Percentiles rank a stretch among this genome's conserved stretches.
These are phyloP conservation scores for Ganoderma multipileum DNA, from an alignment of 1,284 basidiomycete species.

Conservation along the genomic window DNA sequence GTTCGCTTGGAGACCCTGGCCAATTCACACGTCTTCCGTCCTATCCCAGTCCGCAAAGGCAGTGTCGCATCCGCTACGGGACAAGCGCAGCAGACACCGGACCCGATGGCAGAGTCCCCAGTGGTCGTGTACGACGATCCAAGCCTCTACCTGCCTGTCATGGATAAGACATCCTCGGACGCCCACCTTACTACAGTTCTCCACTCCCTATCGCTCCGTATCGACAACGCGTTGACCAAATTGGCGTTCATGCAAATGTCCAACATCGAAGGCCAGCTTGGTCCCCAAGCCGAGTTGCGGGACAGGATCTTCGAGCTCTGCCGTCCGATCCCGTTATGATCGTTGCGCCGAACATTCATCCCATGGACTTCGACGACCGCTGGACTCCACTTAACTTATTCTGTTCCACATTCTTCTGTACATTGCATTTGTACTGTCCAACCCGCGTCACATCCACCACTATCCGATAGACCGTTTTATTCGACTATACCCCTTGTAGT, in stretches of 20 bases:
- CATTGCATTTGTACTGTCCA: slow-evolving; percentile 23
- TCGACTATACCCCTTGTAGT: slow-evolving; percentile 32
- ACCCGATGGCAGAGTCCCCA: slow-evolving; percentile 41
- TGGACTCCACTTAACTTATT: slow-evolving; percentile 30
- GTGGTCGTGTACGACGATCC: slow-evolving; percentile 65
- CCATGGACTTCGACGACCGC: neutral
- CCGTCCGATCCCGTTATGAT: slow-evolving; percentile 15
- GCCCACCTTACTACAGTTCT: slow-evolving; percentile 78
- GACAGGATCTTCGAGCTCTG: slow-evolving; percentile 12
- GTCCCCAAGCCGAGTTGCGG: slow-evolving; percentile 11
- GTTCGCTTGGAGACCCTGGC: slow-evolving; percentile 87
- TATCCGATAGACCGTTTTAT: slow-evolving; percentile 20
- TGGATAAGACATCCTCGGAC: slow-evolving; percentile 80
- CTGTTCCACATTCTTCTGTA: slow-evolving; percentile 11
- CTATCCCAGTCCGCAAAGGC: slow-evolving; percentile 54
- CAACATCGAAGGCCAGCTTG: slow-evolving; percentile 19
- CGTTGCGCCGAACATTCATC: neutral
- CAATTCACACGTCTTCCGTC: slow-evolving; percentile 66
- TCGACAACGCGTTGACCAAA: slow-evolving; percentile 81
- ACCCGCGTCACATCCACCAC: slow-evolving; percentile 6
- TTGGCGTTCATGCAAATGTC: slow-evolving; percentile 48
- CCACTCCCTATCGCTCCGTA: slow-evolving; percentile 77
- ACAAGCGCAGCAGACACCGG: slow-evolving; percentile 30
- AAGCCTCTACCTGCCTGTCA: slow-evolving; percentile 71
- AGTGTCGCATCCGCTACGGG: slow-evolving; percentile 44